phyloP scores from a whole-genome alignment of 352 stramenopile species.

The Aphanomyces invadans region DNA sequence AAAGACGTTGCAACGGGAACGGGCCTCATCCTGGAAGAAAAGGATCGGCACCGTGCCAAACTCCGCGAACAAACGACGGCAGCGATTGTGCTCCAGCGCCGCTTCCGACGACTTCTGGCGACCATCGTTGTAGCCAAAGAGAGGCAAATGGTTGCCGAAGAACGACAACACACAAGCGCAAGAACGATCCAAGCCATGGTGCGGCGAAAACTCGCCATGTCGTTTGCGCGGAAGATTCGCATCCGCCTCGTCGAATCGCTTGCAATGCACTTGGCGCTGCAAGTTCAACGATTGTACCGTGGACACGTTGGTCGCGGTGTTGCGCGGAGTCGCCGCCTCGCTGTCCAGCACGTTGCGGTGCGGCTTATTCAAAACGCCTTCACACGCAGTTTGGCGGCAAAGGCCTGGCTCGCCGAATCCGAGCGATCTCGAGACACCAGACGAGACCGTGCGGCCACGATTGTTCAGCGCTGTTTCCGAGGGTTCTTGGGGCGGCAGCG shows the following conservation, averaged over 20 bases:
- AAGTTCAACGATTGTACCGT: conserved; percentile 33
- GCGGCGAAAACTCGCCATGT: conserved; percentile 29
- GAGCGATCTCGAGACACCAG: neutral
- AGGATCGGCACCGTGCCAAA: conserved; percentile 35
- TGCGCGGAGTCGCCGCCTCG: conserved; percentile 34
- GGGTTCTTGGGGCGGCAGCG: conserved; percentile 29
- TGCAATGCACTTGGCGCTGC: conserved; percentile 28
- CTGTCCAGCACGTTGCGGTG: conserved; percentile 28
- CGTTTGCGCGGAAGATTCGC: conserved; percentile 29
- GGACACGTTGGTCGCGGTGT: conserved; percentile 43
- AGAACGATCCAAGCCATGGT: conserved; percentile 36
- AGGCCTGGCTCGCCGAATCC: conserved; percentile 27
- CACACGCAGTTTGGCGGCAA: conserved; percentile 31
- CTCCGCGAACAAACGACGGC: conserved; percentile 28
- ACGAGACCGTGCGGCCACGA: conserved; percentile 32
- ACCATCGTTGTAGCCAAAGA: conserved; percentile 32
- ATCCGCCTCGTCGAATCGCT: conserved; percentile 27
- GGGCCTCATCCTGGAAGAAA: conserved; percentile 52
- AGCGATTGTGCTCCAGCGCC: conserved; percentile 33
- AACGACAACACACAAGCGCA: conserved; percentile 26
- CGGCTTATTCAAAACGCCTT: conserved; percentile 39
- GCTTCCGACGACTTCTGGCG: conserved; percentile 33
- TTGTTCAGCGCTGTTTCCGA: conserved; percentile 38
- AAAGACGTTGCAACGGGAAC: conserved; percentile 55
- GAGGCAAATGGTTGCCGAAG: conserved; percentile 25